These are phyloP conservation scores for Agastache rugosa DNA, from an alignment of 257 asterid species.

Conservation along the genomic window DNA sequence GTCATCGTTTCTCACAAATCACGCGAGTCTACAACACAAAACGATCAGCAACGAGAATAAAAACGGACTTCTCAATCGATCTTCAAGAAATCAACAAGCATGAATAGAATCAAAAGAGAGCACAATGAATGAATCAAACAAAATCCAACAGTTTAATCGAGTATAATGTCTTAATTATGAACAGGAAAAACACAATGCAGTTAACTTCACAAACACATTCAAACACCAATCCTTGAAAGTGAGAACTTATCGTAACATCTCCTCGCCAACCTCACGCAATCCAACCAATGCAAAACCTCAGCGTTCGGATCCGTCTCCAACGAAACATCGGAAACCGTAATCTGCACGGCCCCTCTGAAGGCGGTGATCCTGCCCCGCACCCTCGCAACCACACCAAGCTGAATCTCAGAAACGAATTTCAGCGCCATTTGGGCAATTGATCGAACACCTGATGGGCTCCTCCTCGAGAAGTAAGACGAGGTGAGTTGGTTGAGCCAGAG, in stretches of 20 bases:
- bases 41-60: background rate
- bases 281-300: slow-evolving; percentile 71
- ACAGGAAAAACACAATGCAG: background rate
- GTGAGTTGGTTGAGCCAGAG: slow-evolving; percentile 77
- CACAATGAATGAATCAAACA: background rate
- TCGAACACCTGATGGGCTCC: slow-evolving; percentile 79
- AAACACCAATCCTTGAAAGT: slow-evolving; percentile 5
- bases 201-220: slow-evolving; percentile 7
- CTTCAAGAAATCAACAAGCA: background rate
- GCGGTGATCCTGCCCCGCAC: slow-evolving; percentile 73
- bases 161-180: background rate
- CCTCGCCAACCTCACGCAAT: slow-evolving; percentile 45
- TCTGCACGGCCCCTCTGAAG: slow-evolving; percentile 60
- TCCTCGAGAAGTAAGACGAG: slow-evolving; percentile 62
- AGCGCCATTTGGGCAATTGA: slow-evolving; percentile 56
- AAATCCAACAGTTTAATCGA: background rate
- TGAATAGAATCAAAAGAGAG: background rate
- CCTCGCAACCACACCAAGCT: slow-evolving; percentile 72
- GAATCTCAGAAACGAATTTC: slow-evolving; percentile 50
- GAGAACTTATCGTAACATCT: slow-evolving; percentile 41
- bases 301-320: slow-evolving; percentile 78
- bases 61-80: background rate
- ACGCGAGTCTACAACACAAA: background rate
- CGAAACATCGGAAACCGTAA: slow-evolving; percentile 75
- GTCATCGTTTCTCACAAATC: background rate